These are phyloP conservation scores for Russula ochroleuca DNA, from an alignment of 768 basidiomycete species.

Conservation along the genomic window DNA sequence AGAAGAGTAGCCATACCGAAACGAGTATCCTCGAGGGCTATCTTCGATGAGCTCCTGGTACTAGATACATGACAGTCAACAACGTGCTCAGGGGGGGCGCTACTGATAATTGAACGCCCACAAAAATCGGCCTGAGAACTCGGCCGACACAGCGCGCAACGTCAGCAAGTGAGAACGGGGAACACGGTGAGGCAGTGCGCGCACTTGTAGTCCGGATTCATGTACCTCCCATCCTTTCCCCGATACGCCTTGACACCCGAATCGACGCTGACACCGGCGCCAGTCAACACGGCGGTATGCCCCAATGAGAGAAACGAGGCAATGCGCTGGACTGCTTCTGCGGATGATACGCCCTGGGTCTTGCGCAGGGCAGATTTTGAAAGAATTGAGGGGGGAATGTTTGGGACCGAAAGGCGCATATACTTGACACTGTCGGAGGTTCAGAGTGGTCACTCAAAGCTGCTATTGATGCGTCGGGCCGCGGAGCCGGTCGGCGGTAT, in stretches of 20 bases:
- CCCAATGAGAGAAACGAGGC: slow-evolving; percentile 63
- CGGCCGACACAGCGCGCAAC: background rate
- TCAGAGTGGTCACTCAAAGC: too few relatives aligned
- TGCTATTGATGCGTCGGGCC: background rate
- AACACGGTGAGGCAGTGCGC: slow-evolving; percentile 26
- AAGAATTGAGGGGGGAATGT: slow-evolving; percentile 59
- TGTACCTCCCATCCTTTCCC: slow-evolving; percentile 77
- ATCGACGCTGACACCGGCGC: slow-evolving; percentile 93
- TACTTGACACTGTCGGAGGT: too few relatives aligned
- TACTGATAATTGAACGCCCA: slow-evolving; percentile 1
- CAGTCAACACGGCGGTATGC: slow-evolving; percentile 73
- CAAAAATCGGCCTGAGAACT: slow-evolving; percentile 29
- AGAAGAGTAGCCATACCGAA: slow-evolving; percentile 48
- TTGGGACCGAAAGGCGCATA: slow-evolving; percentile 79
- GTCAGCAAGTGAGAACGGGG: background rate
- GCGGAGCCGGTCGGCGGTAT: background rate
- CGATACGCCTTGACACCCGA: slow-evolving; percentile 94
- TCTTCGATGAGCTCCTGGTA: slow-evolving; percentile 81
- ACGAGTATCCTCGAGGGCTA: slow-evolving; percentile 60
- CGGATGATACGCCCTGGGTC: slow-evolving; percentile 39
- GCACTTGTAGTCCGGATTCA: slow-evolving; percentile 88
- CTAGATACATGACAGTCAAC: slow-evolving; percentile 33
- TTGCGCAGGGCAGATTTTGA: slow-evolving; percentile 38
- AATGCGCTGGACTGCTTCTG: slow-evolving; percentile 57
- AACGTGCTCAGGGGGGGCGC: background rate